Percentiles rank a stretch among this genome's conserved stretches.
Evolutionary conservation across 352 stramenopile genomes (phyloP).

Genomic region (Saprolegnia diclina): DNA sequence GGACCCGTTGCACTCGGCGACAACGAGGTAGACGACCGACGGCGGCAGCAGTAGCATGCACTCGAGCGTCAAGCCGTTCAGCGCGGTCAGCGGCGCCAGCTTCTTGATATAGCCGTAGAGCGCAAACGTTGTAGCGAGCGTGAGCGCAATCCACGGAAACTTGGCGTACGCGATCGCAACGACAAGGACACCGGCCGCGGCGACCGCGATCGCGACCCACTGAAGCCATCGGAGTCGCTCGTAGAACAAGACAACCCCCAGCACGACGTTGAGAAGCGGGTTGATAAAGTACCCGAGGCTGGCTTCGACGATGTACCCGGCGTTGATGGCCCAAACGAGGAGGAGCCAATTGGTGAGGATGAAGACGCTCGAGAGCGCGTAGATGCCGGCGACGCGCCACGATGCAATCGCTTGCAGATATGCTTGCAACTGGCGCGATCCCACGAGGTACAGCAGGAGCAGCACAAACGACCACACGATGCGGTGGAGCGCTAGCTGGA

Average conservation of each 20-base stretch:
- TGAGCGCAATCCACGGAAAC: conserved; percentile 16
- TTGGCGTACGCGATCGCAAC: conserved; percentile 15
- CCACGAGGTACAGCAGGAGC: conserved; percentile 12
- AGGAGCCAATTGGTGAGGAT: conserved; percentile 17
- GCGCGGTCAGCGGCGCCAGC: not conserved
- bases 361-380: not conserved
- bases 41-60: not conserved
- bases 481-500: conserved; percentile 16
- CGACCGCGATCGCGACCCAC: conserved; percentile 9
- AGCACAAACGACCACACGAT: conserved; percentile 16
- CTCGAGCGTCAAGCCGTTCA: conserved; percentile 5
- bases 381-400: conserved; percentile 1
- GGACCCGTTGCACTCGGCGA: not conserved
- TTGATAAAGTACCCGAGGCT: conserved; percentile 28
- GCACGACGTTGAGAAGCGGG: conserved; percentile 9
- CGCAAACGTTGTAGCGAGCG: not conserved
- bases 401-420: not conserved
- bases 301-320: conserved; percentile 14
- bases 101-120: conserved; percentile 13
- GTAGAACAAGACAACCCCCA: conserved; percentile 18
- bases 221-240: conserved; percentile 6
- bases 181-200: conserved; percentile 1
- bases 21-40: conserved; percentile 3
- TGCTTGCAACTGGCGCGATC: not conserved
- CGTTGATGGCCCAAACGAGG: conserved; percentile 24